Conservation (phyloP, 108 stramenopile genomes). For the Chaetoceros muelleri region DNA sequence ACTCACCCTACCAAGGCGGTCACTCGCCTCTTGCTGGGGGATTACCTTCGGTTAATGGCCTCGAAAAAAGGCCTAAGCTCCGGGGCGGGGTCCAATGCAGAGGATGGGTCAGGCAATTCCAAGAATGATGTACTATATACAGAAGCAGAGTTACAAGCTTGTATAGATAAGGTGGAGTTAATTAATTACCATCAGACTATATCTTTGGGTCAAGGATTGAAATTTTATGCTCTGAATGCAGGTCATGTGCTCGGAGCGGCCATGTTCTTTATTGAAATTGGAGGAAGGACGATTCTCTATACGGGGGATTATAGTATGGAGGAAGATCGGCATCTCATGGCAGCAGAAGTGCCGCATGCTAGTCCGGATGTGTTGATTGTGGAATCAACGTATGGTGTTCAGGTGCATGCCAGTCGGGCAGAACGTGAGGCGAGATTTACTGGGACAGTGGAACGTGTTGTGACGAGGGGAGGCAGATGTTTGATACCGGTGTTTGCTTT, state of each 20-base stretch:
- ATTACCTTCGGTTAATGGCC: constrained; percentile 79
- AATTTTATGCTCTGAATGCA: constrained; percentile 94
- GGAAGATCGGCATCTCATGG: constrained; percentile 95
- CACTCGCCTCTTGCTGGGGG: constrained; percentile 81
- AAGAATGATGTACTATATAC: constrained; percentile 82
- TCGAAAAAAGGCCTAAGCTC: constrained; percentile 39
- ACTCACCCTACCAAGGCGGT: constrained; percentile 99
- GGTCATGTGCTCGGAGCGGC: constrained; percentile 99
- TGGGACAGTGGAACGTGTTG: constrained; percentile 76
- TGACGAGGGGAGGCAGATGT: constrained; percentile 86
- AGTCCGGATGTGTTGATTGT: constrained; percentile 94
- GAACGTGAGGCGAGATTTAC: constrained; percentile 94
- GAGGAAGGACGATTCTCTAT: constrained; percentile 88
- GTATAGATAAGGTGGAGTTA: constrained; percentile 91
- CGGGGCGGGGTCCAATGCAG: constrained; percentile 1
- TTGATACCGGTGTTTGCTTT: constrained; percentile 97
- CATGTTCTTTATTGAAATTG: constrained; percentile 96
- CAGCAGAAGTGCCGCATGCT: constrained; percentile 85
- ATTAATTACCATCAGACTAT: constrained; percentile 93
- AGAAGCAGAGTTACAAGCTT: constrained; percentile 82
- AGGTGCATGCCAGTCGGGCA: constrained; percentile 83
- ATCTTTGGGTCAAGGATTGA: constrained; percentile 69
- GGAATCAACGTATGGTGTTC: constrained; percentile 95
- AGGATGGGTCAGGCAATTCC: constrained; percentile 28
- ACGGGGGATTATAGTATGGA: constrained; percentile 98